phyloP scores from a whole-genome alignment of 139 green algal species.

The Dunaliella primolecta region DNA sequence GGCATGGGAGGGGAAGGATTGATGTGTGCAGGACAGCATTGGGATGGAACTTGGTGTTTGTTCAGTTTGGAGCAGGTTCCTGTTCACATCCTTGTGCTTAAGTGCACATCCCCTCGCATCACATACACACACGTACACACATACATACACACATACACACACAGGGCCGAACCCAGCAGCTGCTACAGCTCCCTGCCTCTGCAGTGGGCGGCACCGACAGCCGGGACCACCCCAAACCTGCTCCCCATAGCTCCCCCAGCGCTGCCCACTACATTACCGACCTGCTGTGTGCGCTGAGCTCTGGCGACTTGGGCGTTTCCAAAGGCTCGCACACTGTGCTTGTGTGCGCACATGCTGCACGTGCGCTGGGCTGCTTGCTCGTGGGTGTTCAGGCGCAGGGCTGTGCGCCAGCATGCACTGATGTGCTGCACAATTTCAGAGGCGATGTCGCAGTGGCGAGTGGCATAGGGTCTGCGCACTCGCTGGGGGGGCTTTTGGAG shows the following conservation, averaged over 20 bases:
- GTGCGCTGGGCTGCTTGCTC: neutral
- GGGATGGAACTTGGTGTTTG: too few species aligned
- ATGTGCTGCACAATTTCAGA: too few species aligned
- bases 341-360: neutral
- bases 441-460: too few species aligned
- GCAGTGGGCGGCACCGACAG: neutral
- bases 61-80: too few species aligned
- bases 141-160: neutral
- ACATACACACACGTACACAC: neutral
- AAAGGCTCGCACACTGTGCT: neutral
- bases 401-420: neutral
- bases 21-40: too few species aligned
- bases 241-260: too few species aligned
- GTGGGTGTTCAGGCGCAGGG: too few species aligned
- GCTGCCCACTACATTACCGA: neutral
- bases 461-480: neutral
- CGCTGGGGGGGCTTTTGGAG: neutral
- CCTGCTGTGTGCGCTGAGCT: neutral
- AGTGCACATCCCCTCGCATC: too few species aligned
- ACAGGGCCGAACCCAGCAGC: neutral
- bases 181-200: neutral
- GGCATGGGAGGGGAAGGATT: too few species aligned
- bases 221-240: too few species aligned
- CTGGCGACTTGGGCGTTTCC: neutral
- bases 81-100: too few species aligned